Evolutionary conservation across 805 yeast species (phyloP).

Genomic region (Yamadazyma tumulicola): DNA sequence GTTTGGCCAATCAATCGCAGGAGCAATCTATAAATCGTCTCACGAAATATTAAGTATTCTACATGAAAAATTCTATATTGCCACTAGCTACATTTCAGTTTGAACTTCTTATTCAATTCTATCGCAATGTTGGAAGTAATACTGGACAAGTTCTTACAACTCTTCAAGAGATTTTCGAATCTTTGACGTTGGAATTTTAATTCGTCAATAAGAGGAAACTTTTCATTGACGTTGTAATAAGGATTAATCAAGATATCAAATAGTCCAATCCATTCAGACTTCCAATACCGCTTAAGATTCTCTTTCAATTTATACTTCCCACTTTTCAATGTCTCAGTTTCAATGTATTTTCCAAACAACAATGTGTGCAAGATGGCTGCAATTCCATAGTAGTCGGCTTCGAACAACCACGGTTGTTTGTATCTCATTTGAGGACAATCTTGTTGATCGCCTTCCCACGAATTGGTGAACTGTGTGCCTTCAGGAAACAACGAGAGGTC

Average conservation of each 20-base stretch:
- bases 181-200: constrained; percentile 29
- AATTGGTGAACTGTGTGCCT: constrained; percentile 50
- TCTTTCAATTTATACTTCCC: constrained; percentile 36
- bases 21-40: no score
- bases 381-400: constrained; percentile 79
- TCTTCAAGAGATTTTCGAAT: constrained; percentile 29
- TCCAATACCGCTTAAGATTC: constrained; percentile 72
- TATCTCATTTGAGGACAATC: constrained; percentile 72
- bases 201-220: constrained; percentile 40
- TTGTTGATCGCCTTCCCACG: constrained; percentile 60
- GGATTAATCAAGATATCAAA: constrained; percentile 67
- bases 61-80: no score
- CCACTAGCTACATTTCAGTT: neutral
- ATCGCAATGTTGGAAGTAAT: constrained; percentile 10
- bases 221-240: constrained; percentile 18
- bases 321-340: constrained; percentile 26
- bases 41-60: no score
- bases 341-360: constrained; percentile 66
- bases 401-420: constrained; percentile 65
- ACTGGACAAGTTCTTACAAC: constrained; percentile 7
- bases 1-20: no score
- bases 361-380: constrained; percentile 72
- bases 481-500: constrained; percentile 57
- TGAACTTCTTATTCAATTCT: constrained; percentile 5
- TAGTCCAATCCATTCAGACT: constrained; percentile 59